Percentiles rank a stretch among this genome's conserved stretches.
These are phyloP conservation scores for Passiflora organensis DNA, from an alignment of 345 rosid genomes.

Conservation along the genomic window DNA sequence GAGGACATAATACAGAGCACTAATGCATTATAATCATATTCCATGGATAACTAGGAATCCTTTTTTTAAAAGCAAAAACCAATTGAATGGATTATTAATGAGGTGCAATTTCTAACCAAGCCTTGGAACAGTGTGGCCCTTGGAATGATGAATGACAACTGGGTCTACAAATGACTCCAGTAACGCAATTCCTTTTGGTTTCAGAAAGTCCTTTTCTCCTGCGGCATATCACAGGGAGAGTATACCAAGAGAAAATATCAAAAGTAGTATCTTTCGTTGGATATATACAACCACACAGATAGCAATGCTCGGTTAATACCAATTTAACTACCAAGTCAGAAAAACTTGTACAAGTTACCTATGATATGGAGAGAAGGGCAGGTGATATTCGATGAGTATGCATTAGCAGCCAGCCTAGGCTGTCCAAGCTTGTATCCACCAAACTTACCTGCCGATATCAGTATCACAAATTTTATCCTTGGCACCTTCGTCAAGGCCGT, in stretches of 20 bases:
- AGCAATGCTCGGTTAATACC: too few relatives aligned
- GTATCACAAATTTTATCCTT: slow-evolving; percentile 43
- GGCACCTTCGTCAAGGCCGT: slow-evolving; percentile 38
- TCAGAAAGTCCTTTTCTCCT: slow-evolving; percentile 53
- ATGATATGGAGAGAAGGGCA: slow-evolving; percentile 61
- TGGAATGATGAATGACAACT: slow-evolving; percentile 45
- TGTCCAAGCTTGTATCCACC: slow-evolving; percentile 37
- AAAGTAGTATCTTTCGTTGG: too few relatives aligned
- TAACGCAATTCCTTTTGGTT: slow-evolving; percentile 29
- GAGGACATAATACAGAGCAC: neutral
- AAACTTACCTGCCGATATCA: slow-evolving; percentile 42
- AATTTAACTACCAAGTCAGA: too few relatives aligned
- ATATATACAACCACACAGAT: too few relatives aligned
- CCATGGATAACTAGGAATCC: neutral
- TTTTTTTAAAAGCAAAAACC: neutral
- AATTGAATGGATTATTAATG: neutral
- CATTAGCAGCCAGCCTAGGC: slow-evolving; percentile 45
- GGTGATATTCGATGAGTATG: slow-evolving; percentile 42
- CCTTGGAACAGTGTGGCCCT: slow-evolving; percentile 42
- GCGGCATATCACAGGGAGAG: neutral
- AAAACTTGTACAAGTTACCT: slow-evolving; percentile 39
- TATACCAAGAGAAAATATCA: neutral
- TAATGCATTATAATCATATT: neutral
- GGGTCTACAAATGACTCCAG: slow-evolving; percentile 46
- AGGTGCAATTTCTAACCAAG: slow-evolving; percentile 31